Conservation (phyloP, 148 eudicot species). For the Amaranthus cruentus region DNA sequence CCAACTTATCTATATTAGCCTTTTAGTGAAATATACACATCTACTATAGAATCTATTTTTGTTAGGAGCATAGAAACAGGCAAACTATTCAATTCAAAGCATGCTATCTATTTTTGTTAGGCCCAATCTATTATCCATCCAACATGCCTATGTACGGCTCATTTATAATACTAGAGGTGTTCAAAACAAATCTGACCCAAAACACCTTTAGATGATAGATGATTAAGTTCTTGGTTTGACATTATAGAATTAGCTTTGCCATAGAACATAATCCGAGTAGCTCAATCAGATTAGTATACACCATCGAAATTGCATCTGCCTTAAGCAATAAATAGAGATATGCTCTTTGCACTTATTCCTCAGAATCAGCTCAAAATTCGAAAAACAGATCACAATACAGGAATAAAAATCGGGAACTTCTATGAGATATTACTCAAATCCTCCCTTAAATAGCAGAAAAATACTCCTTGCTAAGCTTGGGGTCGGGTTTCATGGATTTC, state of each 20-base stretch:
- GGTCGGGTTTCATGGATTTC: constrained; percentile 92
- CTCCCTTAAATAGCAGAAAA: constrained; percentile 60
- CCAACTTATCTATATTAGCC: too few species aligned
- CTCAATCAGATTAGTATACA: neutral
- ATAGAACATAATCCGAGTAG: neutral
- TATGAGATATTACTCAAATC: neutral
- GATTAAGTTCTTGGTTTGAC: too few species aligned
- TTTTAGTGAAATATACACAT: too few species aligned
- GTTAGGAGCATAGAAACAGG: too few species aligned
- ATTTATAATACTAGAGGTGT: too few species aligned
- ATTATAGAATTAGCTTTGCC: neutral
- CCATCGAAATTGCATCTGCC: neutral
- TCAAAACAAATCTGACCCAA: too few species aligned
- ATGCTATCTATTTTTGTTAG: too few species aligned
- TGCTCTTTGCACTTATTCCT: constrained; percentile 14
- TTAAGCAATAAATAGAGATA: neutral
- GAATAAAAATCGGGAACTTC: constrained; percentile 12
- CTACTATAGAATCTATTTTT: too few species aligned
- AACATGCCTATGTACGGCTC: too few species aligned
- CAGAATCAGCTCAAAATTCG: constrained; percentile 13
- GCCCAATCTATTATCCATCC: too few species aligned
- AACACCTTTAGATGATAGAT: too few species aligned
- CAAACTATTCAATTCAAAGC: too few species aligned
- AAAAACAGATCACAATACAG: constrained; percentile 13
- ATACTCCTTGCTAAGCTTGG: constrained; percentile 93